A percentile compares a stretch with the other conserved stretches of the same genome.
phyloP scores from a whole-genome alignment of 495 filamentous ascomycete genomes.

The Lichina pygmaea region DNA sequence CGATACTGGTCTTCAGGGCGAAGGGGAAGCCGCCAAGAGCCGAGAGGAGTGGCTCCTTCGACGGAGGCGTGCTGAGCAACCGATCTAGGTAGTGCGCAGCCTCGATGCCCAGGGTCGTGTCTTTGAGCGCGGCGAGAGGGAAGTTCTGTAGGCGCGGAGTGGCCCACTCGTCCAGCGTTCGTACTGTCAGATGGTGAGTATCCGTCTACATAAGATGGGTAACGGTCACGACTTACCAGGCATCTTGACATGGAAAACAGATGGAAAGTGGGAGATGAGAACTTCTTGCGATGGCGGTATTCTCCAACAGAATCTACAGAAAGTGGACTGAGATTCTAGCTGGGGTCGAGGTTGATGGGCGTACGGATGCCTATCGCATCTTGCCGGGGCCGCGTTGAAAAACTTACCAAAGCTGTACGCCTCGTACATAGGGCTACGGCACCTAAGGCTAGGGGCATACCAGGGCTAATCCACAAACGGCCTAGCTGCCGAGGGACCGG shows the following conservation, averaged over 20 bases:
- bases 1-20: constrained; percentile 38
- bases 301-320: too few relatives aligned
- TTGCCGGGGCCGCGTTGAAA: too few relatives aligned
- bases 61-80: constrained; percentile 35
- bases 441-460: too few relatives aligned
- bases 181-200: constrained; percentile 15
- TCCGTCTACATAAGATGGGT: background rate
- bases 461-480: too few relatives aligned
- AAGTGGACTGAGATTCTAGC: too few relatives aligned
- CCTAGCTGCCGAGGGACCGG: too few relatives aligned
- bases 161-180: constrained; percentile 30
- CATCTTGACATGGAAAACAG: background rate
- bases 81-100: constrained; percentile 66
- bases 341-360: too few relatives aligned
- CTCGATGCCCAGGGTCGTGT: constrained; percentile 57
- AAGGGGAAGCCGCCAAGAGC: constrained; percentile 80
- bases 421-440: too few relatives aligned
- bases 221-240: background rate
- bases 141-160: constrained; percentile 21
- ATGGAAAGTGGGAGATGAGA: background rate
- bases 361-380: too few relatives aligned
- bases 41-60: constrained; percentile 61
- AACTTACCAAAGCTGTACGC: too few relatives aligned
- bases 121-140: constrained; percentile 37
- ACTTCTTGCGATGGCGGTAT: too few relatives aligned